phyloP scores from a whole-genome alignment of 495 filamentous ascomycete species.

The Elaphomyces granulatus region DNA sequence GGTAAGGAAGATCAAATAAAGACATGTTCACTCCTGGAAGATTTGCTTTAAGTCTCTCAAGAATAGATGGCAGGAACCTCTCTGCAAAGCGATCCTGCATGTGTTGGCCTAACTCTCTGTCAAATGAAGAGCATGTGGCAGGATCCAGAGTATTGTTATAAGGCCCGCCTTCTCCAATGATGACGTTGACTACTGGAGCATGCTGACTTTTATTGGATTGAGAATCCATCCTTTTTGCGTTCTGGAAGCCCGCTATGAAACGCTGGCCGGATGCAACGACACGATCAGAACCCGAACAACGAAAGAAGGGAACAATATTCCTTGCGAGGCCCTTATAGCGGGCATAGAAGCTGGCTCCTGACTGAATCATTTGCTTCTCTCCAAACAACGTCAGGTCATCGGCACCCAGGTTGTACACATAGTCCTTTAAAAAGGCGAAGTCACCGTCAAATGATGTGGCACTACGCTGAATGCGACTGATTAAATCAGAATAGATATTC shows the following conservation, averaged over 20 bases:
- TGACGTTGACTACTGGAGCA: slow-evolving; percentile 42
- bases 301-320: slow-evolving; percentile 49
- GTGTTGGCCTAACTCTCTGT: slow-evolving; percentile 28
- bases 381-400: slow-evolving; percentile 65
- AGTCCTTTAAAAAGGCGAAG: slow-evolving; percentile 50
- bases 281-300: slow-evolving; percentile 52
- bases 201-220: slow-evolving; percentile 16
- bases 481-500: slow-evolving; percentile 35
- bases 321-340: slow-evolving; percentile 48
- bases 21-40: slow-evolving; percentile 48
- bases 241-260: slow-evolving; percentile 57
- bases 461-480: slow-evolving; percentile 44
- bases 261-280: slow-evolving; percentile 60
- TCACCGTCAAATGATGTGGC: slow-evolving; percentile 40
- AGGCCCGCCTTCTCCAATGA: slow-evolving; percentile 46
- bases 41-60: slow-evolving; percentile 42
- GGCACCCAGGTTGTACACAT: slow-evolving; percentile 56
- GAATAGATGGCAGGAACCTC: slow-evolving; percentile 47
- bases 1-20: slow-evolving; percentile 38
- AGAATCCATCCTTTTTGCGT: slow-evolving; percentile 35
- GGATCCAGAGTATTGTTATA: slow-evolving; percentile 70
- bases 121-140: slow-evolving; percentile 42
- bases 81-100: slow-evolving; percentile 39
- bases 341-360: slow-evolving; percentile 56
- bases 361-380: slow-evolving; percentile 56